Percentiles rank a stretch among this genome's conserved stretches.
These are phyloP conservation scores for Fusarium citri DNA, from an alignment of 2,329 filamentous ascomycete species.

Conservation along the genomic window DNA sequence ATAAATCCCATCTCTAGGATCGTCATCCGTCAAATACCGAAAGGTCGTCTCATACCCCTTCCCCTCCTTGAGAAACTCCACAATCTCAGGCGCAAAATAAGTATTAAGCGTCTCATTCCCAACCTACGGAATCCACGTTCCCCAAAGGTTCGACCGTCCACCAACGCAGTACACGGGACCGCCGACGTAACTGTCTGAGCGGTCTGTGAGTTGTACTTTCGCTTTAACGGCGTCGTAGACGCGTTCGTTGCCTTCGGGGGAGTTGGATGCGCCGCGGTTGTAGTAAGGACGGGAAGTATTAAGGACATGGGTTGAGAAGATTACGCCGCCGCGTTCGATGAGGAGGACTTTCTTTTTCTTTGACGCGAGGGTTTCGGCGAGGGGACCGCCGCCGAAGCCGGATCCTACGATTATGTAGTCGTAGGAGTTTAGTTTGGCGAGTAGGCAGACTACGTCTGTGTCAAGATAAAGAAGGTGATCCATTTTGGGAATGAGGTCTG, in stretches of 20 bases:
- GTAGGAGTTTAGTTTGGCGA: conserved; percentile 31
- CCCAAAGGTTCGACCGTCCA: conserved; percentile 32
- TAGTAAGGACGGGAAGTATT: conserved; percentile 35
- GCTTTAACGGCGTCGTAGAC: conserved; percentile 37
- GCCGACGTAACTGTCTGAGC: conserved; percentile 33
- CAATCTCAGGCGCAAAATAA: conserved; percentile 3
- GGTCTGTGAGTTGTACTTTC: conserved; percentile 28
- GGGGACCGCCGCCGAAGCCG: conserved; percentile 29
- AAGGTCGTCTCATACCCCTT: conserved; percentile 6
- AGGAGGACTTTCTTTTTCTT: conserved; percentile 30
- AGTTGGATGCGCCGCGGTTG: conserved; percentile 34
- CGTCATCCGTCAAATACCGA: conserved; percentile 23
- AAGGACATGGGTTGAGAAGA: conserved; percentile 37
- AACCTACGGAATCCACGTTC: conserved; percentile 32
- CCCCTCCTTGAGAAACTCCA: neutral
- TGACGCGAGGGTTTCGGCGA: conserved; percentile 24
- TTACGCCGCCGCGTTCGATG: conserved; percentile 32
- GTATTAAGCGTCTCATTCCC: conserved; percentile 4
- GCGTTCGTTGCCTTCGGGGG: conserved; percentile 32
- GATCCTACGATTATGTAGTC: conserved; percentile 38
- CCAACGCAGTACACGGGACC: conserved; percentile 34
- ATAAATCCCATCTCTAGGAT: conserved; percentile 14
- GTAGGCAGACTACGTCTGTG: conserved; percentile 28
- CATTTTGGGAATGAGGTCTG: no score
- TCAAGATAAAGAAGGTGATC: conserved; percentile 34